Evolutionary conservation across 2,329 filamentous ascomycete species (phyloP), one percentile per base, ranked within the genome.

Genomic region (Madurella mycetomatis): DNA sequence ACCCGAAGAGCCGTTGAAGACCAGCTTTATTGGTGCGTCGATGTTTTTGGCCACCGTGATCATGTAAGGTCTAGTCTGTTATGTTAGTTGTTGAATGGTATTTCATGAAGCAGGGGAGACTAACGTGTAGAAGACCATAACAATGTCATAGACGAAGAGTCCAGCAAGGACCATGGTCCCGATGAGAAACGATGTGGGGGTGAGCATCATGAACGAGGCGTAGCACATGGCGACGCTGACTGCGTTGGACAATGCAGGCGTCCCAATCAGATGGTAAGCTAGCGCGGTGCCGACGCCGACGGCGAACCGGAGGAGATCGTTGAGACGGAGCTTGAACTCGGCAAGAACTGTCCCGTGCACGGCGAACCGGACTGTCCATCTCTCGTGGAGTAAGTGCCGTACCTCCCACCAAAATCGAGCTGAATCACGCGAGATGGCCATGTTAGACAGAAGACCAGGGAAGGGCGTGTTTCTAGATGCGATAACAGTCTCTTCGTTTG

Each of bases 121-220:
- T 71, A 67, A 85, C 74, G 88, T 92, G 67, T 87, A 94, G 67
- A 94, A 94, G 5, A 94, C 89, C 78, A 92, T 91, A 69, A 94
- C 85, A 47, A 99, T 92, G 67, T 99, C 92, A 66, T 99, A 99
- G 66, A 95, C 83, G 74, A 97, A 97, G 1, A 97, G 76, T 0
- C 87, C 89, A 9, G 77, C 74, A 1, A 97, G 76, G 9, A 97
- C 84, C 42, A 92, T 70, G 7, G 86, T 87, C 0, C 90, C 90
- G 0, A 89, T 96, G 51, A 81, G 74, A 66, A 96, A 95, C 0
- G 90, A 92, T 0, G 91, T 95, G 0, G 92, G 91, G 1, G 91
- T 95, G 75, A 97, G 83, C 50, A 95, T 73, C 63, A 92, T 83
- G 52, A 96, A 79, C 4, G 88, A 84, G 8, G 83, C 82, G 65